Evolutionary conservation across 2,329 filamentous ascomycete species (phyloP).

Genomic region (Trichoderma guizhouense): DNA sequence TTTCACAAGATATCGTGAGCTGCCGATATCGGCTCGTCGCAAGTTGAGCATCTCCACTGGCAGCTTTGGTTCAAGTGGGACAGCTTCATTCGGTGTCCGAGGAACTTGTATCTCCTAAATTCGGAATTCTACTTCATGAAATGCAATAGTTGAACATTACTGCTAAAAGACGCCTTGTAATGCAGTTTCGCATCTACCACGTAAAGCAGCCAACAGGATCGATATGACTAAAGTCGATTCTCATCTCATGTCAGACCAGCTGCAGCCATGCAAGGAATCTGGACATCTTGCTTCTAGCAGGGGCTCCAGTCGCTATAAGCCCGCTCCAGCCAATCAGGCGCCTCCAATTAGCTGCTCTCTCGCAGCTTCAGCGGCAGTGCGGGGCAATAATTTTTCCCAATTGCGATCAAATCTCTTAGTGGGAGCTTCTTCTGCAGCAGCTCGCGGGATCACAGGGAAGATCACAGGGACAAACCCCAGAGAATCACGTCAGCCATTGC

Average conservation of each 20-base stretch:
- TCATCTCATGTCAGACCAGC: not conserved
- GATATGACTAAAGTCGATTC: not conserved
- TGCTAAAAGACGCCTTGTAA: not conserved
- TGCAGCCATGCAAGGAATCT: not conserved
- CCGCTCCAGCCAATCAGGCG: conserved; percentile 14
- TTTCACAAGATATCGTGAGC: not conserved
- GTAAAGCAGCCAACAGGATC: not conserved
- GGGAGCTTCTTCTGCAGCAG: not conserved
- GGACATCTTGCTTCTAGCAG: not conserved
- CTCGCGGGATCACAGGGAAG: conserved; percentile 32
- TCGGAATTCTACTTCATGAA: not conserved
- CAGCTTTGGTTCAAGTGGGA: conserved; percentile 3
- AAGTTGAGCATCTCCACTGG: conserved; percentile 3
- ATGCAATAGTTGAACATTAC: not conserved
- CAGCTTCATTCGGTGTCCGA: not conserved
- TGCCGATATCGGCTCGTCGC: conserved; percentile 16
- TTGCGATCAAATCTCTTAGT: conserved; percentile 3
- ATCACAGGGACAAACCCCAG: conserved; percentile 33
- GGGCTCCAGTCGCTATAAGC: not conserved
- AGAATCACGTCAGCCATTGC: conserved; percentile 17
- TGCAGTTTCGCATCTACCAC: not conserved
- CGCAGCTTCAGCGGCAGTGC: not conserved
- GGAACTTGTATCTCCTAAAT: not conserved
- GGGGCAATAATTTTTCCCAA: conserved; percentile 7
- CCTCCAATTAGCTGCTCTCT: conserved; percentile 20